phyloP scores from a whole-genome alignment of 2,329 filamentous ascomycete species.

The Monosporascus sp. region DNA sequence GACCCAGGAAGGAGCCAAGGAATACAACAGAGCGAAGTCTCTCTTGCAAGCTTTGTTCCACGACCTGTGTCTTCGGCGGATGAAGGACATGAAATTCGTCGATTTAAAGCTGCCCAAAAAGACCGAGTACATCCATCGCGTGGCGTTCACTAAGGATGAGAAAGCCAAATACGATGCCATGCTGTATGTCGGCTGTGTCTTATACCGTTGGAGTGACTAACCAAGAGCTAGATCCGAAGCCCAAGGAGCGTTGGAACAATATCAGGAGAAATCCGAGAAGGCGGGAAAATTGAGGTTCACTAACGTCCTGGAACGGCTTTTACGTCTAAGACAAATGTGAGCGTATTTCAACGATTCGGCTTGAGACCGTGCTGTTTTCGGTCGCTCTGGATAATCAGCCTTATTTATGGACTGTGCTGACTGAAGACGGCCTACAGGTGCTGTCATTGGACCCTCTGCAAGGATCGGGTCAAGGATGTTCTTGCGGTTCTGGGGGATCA shows the following conservation, averaged over 20 bases:
- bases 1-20: constrained; percentile 22
- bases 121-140: constrained; percentile 70
- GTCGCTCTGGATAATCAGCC: constrained; percentile 10
- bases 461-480: constrained; percentile 67
- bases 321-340: constrained; percentile 72
- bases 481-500: constrained; percentile 63
- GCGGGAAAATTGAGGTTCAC: constrained; percentile 57
- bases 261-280: constrained; percentile 40
- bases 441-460: constrained; percentile 82
- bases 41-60: constrained; percentile 73
- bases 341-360: constrained; percentile 22
- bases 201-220: constrained; percentile 15
- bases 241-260: constrained; percentile 61
- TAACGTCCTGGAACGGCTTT: constrained; percentile 71
- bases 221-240: constrained; percentile 56
- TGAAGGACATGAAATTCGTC: constrained; percentile 85
- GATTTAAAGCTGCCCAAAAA: constrained; percentile 74
- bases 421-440: constrained; percentile 41
- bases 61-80: constrained; percentile 73
- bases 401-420: background rate
- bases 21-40: constrained; percentile 51
- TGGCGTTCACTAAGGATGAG: constrained; percentile 70
- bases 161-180: constrained; percentile 72
- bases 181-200: constrained; percentile 40
- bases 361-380: constrained; percentile 16